phyloP scores from a whole-genome alignment of 768 basidiomycete species.

The Auricularia cornea region DNA sequence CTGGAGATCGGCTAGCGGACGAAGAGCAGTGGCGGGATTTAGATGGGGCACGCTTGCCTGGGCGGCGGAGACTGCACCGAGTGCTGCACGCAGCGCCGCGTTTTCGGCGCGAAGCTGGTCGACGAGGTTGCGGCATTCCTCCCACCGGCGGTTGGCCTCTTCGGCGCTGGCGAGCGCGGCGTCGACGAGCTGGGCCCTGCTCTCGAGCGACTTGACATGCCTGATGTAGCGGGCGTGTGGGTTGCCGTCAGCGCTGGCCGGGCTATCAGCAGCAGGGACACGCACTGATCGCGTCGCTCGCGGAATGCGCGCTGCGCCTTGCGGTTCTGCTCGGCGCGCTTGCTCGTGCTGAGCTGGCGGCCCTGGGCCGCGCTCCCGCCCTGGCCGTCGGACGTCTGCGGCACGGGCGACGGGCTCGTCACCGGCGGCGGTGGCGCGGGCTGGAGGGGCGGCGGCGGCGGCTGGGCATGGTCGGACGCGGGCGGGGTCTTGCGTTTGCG shows the following conservation, averaged over 20 bases:
- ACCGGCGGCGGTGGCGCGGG: constrained; percentile 15
- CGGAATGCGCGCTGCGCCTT: constrained; percentile 90
- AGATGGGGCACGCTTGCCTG: constrained; percentile 20
- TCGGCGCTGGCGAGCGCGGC: constrained; percentile 80
- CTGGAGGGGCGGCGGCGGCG: constrained; percentile 12
- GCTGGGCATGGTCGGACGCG: constrained; percentile 17
- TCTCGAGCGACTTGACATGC: constrained; percentile 81
- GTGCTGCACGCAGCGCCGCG: constrained; percentile 62
- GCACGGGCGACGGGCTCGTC: background rate
- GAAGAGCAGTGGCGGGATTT: background rate
- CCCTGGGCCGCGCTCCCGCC: constrained; percentile 15
- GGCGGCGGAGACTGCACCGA: constrained; percentile 23
- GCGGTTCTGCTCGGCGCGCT: constrained; percentile 89
- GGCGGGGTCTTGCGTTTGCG: constrained; percentile 70
- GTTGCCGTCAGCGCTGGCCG: background rate
- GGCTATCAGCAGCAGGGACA: constrained; percentile 10
- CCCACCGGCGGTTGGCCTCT: constrained; percentile 84
- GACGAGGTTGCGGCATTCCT: constrained; percentile 83
- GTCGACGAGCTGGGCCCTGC: constrained; percentile 76
- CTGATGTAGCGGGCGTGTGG: constrained; percentile 29
- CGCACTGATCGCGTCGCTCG: constrained; percentile 82
- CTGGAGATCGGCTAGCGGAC: background rate
- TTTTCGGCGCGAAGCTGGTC: constrained; percentile 84
- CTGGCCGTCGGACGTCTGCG: background rate
- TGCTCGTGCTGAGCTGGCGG: constrained; percentile 65